phyloP scores from a whole-genome alignment of 2,329 filamentous ascomycete species.

The Huntiella bhutanensis region DNA sequence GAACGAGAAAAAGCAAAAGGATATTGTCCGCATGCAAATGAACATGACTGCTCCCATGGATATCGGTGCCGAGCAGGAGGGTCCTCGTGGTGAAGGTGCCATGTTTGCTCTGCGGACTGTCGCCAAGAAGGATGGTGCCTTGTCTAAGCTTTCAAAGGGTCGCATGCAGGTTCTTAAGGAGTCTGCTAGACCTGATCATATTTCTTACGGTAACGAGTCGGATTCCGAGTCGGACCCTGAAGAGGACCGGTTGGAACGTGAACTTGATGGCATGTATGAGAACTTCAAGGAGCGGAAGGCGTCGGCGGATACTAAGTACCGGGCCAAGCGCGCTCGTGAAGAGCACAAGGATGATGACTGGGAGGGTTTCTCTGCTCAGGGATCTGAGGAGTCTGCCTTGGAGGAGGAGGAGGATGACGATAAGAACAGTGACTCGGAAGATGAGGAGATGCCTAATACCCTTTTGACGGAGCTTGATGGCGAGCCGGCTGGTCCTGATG shows the following conservation, averaged over 20 bases:
- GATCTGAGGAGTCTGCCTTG: conserved; percentile 34
- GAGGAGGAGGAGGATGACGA: conserved; percentile 32
- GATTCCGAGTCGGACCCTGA: conserved; percentile 56
- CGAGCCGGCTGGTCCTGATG: conserved; percentile 18
- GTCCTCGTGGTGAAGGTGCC: conserved; percentile 57
- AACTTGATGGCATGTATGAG: conserved; percentile 77
- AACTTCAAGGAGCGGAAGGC: conserved; percentile 66
- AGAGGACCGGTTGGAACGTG: conserved; percentile 61
- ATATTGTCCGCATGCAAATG: conserved; percentile 91
- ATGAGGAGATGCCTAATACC: conserved; percentile 17
- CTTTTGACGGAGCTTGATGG: conserved; percentile 24
- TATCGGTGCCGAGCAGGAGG: conserved; percentile 76
- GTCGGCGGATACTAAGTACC: conserved; percentile 66
- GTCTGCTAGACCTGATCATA: conserved; percentile 27
- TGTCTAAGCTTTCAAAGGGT: conserved; percentile 42
- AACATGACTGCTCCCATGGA: conserved; percentile 94
- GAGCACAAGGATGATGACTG: conserved; percentile 75
- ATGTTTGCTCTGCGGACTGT: conserved; percentile 76
- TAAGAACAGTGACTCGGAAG: conserved; percentile 16
- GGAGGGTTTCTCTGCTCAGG: conserved; percentile 65
- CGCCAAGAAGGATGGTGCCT: conserved; percentile 52
- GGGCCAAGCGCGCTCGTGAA: conserved; percentile 73
- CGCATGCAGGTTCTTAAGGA: conserved; percentile 55
- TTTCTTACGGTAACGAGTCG: conserved; percentile 38
- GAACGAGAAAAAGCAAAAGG: conserved; percentile 86